phyloP scores from a whole-genome alignment of 164 flowering plant genomes.

The Sextonia rubra region DNA sequence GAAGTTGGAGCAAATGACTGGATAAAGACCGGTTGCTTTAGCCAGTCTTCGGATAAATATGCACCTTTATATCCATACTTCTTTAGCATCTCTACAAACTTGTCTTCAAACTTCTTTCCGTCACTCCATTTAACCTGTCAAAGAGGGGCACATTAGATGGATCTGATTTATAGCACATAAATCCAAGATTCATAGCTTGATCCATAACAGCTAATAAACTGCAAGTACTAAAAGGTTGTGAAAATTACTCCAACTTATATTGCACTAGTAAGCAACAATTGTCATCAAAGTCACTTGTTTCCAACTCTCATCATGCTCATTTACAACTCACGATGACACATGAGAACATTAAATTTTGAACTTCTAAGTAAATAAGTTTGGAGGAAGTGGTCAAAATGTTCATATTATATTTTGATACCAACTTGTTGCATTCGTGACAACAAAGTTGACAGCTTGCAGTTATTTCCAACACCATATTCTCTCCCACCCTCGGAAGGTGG shows the following conservation, averaged over 20 bases:
- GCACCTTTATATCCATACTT: conserved; percentile 89
- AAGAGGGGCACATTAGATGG: neutral
- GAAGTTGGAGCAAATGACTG: conserved; percentile 98
- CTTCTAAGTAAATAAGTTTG: neutral
- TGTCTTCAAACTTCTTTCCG: conserved; percentile 88
- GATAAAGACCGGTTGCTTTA: conserved; percentile 79
- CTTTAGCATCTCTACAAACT: conserved; percentile 68
- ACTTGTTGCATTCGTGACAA: too few relatives aligned
- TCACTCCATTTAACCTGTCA: conserved; percentile 86
- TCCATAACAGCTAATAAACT: neutral
- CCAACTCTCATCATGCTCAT: neutral
- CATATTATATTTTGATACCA: neutral
- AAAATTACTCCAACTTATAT: neutral
- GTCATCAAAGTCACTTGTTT: neutral
- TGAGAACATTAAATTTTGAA: too few relatives aligned
- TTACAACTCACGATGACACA: too few relatives aligned
- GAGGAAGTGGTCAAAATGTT: neutral
- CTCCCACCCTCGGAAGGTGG: neutral
- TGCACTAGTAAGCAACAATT: neutral
- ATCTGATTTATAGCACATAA: neutral
- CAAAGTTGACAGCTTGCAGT: too few relatives aligned
- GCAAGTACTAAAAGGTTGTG: neutral
- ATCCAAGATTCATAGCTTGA: neutral
- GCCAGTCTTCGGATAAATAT: conserved; percentile 88
- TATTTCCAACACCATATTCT: too few relatives aligned